phyloP scores from a whole-genome alignment of 2,329 filamentous ascomycete species.

The Phoma herbarum region DNA sequence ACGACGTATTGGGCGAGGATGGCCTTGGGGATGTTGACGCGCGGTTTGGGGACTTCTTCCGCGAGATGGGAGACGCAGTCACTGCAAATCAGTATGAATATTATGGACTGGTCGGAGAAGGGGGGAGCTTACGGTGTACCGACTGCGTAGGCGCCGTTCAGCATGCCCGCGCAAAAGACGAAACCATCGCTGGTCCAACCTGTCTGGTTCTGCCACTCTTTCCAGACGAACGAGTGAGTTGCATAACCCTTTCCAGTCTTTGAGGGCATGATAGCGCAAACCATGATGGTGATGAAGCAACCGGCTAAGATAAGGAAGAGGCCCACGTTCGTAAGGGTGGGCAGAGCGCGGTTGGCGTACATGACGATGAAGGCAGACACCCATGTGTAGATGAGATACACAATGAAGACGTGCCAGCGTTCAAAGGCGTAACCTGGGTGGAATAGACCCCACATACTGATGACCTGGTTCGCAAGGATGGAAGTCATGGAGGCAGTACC shows the following conservation, averaged over 20 bases:
- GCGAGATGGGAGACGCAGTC: slow-evolving; percentile 73
- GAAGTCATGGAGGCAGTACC: slow-evolving; percentile 54
- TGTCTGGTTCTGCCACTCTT: slow-evolving; percentile 57
- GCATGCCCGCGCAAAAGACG: slow-evolving; percentile 71
- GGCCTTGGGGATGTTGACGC: slow-evolving; percentile 53
- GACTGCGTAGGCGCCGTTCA: slow-evolving; percentile 75
- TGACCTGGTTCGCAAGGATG: slow-evolving; percentile 57
- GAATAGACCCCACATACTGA: slow-evolving; percentile 60
- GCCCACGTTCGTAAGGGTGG: slow-evolving; percentile 63
- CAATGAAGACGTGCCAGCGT: slow-evolving; percentile 62
- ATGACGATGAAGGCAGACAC: slow-evolving; percentile 58
- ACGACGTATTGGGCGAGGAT: slow-evolving; percentile 51
- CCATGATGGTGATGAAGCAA: slow-evolving; percentile 64
- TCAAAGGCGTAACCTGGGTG: slow-evolving; percentile 57
- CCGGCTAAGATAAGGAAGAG: slow-evolving; percentile 63
- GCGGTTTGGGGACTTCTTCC: slow-evolving; percentile 57
- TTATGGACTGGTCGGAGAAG: neutral
- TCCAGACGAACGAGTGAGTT: slow-evolving; percentile 55
- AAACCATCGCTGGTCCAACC: slow-evolving; percentile 63
- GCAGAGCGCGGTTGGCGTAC: slow-evolving; percentile 64
- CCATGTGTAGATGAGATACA: slow-evolving; percentile 60
- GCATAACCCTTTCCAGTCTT: slow-evolving; percentile 55
- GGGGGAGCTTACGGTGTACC: slow-evolving; percentile 60
- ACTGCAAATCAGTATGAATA: slow-evolving; percentile 24
- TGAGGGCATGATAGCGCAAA: slow-evolving; percentile 64